Base-by-base conservation (phyloP, 2,329 filamentous ascomycete genomes). In the Fusarium sulawesiense region DNA sequence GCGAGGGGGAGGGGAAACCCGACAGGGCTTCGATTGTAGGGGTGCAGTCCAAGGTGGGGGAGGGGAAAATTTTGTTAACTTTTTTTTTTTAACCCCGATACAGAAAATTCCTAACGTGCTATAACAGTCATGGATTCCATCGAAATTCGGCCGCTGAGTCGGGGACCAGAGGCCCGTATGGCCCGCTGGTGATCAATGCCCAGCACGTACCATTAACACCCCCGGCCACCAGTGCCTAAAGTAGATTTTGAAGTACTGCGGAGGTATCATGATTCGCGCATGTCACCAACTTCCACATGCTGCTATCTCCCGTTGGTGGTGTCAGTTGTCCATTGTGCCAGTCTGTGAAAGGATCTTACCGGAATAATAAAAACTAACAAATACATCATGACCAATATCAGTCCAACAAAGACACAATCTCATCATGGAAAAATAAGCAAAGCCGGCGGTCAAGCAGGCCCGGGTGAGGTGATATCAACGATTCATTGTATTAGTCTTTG, bases 161-260 rank as follows among this genome's bases (percentile, higher is more conserved):
- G 72, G 67, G 72, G 61, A 56, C 58, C 61, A 61, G 21, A 48
- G 57, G 57, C 59, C 73, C 58, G 53, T 60, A 25, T 45, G 61
- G 55, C 63, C 72, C 60, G 54, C 61, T 45, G 40, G 68, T 71
- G 72, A 72, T 64, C 72, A 74, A 73, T 73, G 72, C 72, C 70
- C 51, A 66, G 53, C 72, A 66, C 62, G 60, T 64, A 68, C 60
- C 53, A 60, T 37, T 47, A 29, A 64, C 47, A 68, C 58, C 59
- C 34, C 34, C 18, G 10, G 34, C 34, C 57, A 66, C 53, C 60
- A 68, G 56, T 68, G 69, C 71, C 71, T 71, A 70, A 72, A 62
- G 56, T 64, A 34, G 29, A 56, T 29, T 20, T 56, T 21, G 40
- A 64, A 60, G 59, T 34, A 61, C 64, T 66, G 49, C 47, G 63